Base-by-base conservation (phyloP, 2,329 filamentous ascomycete species). In the Sclerotinia sclerotiorum region DNA sequence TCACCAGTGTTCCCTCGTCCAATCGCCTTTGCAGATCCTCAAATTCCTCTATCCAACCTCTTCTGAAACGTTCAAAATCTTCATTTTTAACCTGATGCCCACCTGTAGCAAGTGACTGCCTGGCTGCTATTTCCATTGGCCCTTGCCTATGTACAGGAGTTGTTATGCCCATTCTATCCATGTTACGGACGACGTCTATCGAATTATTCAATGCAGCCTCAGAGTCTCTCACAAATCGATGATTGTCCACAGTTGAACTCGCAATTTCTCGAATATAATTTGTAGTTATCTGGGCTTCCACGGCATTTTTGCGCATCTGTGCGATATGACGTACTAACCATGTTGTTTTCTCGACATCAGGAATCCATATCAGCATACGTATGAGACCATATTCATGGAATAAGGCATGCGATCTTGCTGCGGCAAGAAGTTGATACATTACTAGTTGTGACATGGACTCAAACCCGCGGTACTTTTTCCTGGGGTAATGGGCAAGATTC, bases 341-440 rank as follows among this genome's bases (percentile, higher is more conserved):
- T 1, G 78, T 70, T 8, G 79, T 74, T 71, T 87, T 87, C 68
- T 92, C 89, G 0, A 85, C 81, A 55, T 88, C 82, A 1, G 85
- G 83, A 4, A 88, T 75, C 88, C 93, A 94, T 51, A 94, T 77
- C 0, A 98, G 83, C 82, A 94, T 89, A 61, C 93, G 88, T 3
- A 97, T 88, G 24, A 89, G 84, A 3, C 94, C 94, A 76, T 93
- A 94, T 39, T 83, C 82, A 73, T 97, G 90, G 73, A 96, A 86
- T 0, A 90, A 81, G 0, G 82, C 79, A 62, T 87, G 82, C 2
- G 82, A 80, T 70, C 87, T 83, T 67, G 91, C 85, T 63, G 84
- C 82, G 55, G 79, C 81, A 73, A 89, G 81, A 68, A 92, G 84
- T 75, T 91, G 87, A 75, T 87, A 84, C 1, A 89, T 76, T 1